Percentiles rank a stretch among this genome's conserved stretches.
Conservation (phyloP, 1,284 basidiomycete genomes). For the Irpex sp. region DNA sequence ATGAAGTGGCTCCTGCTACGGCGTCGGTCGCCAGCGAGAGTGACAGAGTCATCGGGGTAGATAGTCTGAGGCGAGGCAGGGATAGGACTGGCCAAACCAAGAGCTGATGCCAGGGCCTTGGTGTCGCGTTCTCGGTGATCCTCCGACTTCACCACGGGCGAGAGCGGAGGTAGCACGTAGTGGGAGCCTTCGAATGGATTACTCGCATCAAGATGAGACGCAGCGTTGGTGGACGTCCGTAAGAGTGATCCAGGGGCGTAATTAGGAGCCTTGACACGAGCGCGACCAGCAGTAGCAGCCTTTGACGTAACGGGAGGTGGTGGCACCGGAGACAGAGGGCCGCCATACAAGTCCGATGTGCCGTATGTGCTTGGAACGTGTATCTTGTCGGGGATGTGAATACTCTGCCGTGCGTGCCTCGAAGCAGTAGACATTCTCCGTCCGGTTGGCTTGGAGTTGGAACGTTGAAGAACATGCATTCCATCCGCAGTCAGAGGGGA, state of each 20-base stretch:
- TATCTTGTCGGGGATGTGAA: slow-evolving; percentile 9
- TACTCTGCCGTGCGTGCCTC: slow-evolving; percentile 24
- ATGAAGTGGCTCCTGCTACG: slow-evolving; percentile 20
- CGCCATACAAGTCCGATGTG: slow-evolving; percentile 40
- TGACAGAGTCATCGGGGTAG: slow-evolving; percentile 70
- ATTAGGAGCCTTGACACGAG: slow-evolving; percentile 57
- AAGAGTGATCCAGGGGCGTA: slow-evolving; percentile 55
- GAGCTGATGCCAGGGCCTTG: slow-evolving; percentile 47
- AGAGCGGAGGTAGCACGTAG: slow-evolving; percentile 27
- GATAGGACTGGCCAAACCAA: slow-evolving; percentile 40
- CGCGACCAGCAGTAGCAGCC: slow-evolving; percentile 43
- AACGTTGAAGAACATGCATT: slow-evolving; percentile 28
- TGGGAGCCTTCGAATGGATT: slow-evolving; percentile 29
- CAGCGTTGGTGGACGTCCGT: slow-evolving; percentile 36
- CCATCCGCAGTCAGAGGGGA: slow-evolving; percentile 44
- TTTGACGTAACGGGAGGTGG: slow-evolving; percentile 13
- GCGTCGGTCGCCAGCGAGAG: slow-evolving; percentile 43
- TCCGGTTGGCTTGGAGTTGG: slow-evolving; percentile 19
- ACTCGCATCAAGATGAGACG: slow-evolving; percentile 13
- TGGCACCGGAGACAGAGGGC: slow-evolving; percentile 40
- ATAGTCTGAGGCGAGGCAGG: slow-evolving; percentile 53
- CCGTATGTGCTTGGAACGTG: slow-evolving; percentile 9
- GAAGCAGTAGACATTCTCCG: slow-evolving; percentile 20
- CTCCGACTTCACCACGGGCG: slow-evolving; percentile 37
- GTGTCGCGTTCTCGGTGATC: slow-evolving; percentile 46